A percentile compares a stretch with the other conserved stretches of the same genome.
phyloP scores from a whole-genome alignment of 2,329 filamentous ascomycete species.

The Cytospora schulzeri region DNA sequence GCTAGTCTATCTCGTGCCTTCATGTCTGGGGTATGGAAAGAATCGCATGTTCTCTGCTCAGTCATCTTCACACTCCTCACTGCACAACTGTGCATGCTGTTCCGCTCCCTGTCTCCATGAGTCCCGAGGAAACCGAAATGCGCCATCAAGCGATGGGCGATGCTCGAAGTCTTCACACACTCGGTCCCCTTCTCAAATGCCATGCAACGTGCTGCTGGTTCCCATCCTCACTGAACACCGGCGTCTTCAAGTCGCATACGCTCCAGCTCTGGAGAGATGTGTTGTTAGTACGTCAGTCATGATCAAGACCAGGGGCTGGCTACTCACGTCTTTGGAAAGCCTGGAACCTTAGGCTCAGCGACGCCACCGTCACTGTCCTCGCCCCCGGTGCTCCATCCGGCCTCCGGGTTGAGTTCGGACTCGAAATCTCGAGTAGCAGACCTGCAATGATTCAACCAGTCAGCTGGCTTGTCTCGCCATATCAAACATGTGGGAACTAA shows the following conservation, averaged over 20 bases:
- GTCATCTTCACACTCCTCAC: background rate
- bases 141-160: background rate
- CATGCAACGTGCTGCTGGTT: background rate
- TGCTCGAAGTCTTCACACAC: too few species aligned
- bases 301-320: too few species aligned
- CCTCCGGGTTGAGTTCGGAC: conserved; percentile 30
- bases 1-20: conserved; percentile 17
- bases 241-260: background rate
- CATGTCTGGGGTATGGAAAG: conserved; percentile 4
- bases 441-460: background rate
- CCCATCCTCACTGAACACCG: background rate
- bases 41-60: conserved; percentile 27
- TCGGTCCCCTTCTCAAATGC: background rate
- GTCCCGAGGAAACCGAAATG: too few species aligned
- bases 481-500: background rate
- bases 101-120: too few species aligned
- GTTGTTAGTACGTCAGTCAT: background rate
- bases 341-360: conserved; percentile 9
- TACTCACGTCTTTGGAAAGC: conserved; percentile 20
- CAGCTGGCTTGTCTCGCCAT: background rate
- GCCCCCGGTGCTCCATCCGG: conserved; percentile 38
- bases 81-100: background rate
- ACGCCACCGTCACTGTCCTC: conserved; percentile 38
- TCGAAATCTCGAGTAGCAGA: conserved; percentile 11
- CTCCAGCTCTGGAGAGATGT: background rate